Conservation (phyloP, 805 yeast genomes). For the Grigorovia humatica region DNA sequence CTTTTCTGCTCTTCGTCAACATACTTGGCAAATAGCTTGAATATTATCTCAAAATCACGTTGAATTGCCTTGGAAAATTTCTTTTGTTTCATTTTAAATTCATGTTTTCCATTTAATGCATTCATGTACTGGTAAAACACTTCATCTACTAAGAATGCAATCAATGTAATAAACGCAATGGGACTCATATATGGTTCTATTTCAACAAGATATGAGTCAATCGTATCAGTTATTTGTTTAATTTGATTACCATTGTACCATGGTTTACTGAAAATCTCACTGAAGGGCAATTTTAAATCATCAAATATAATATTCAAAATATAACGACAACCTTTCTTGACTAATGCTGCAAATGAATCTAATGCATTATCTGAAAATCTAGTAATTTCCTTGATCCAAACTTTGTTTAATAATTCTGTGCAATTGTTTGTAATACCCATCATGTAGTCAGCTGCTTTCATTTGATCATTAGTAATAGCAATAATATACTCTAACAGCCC, state of each 20-base stretch:
- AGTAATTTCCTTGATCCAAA: slow-evolving; percentile 50
- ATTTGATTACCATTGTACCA: slow-evolving; percentile 61
- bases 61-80: slow-evolving; percentile 42
- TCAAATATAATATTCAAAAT: slow-evolving; percentile 54
- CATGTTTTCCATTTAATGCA: slow-evolving; percentile 35
- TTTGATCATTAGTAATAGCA: slow-evolving; percentile 79
- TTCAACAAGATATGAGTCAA: slow-evolving; percentile 65
- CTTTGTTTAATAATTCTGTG: slow-evolving; percentile 45
- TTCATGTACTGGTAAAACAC: slow-evolving; percentile 40
- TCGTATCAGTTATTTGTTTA: slow-evolving; percentile 56
- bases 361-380: slow-evolving; percentile 50
- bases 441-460: slow-evolving; percentile 55
- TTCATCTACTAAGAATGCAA: slow-evolving; percentile 45
- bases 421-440: slow-evolving; percentile 62
- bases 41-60: slow-evolving; percentile 50
- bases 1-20: slow-evolving; percentile 29
- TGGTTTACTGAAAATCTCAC: slow-evolving; percentile 49
- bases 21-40: slow-evolving; percentile 40
- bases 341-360: slow-evolving; percentile 70
- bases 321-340: slow-evolving; percentile 50
- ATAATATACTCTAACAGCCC: slow-evolving; percentile 74
- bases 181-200: slow-evolving; percentile 42
- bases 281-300: slow-evolving; percentile 56
- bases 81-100: slow-evolving; percentile 34
- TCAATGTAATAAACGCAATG: slow-evolving; percentile 43